Percentiles rank a stretch among this genome's conserved stretches.
These are phyloP conservation scores for Coemansia sp. DNA, from an alignment of 192 early-diverging fungal genomes.

Conservation along the genomic window DNA sequence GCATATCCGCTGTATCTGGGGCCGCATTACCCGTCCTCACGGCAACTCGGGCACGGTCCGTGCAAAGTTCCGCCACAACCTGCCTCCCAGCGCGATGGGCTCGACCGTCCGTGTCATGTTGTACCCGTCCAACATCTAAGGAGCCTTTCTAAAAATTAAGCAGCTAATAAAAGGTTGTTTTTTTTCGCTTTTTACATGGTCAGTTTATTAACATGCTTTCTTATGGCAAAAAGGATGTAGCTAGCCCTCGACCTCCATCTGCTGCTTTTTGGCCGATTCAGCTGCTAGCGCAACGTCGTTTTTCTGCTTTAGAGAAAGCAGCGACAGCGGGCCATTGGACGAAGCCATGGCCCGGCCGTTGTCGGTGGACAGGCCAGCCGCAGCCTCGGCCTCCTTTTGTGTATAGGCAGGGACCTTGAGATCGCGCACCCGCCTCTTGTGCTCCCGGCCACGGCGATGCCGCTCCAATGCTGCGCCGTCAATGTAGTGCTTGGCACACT, in stretches of 20 bases:
- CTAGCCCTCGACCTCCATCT: constrained; percentile 19
- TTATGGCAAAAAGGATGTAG: neutral
- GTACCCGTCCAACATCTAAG: constrained; percentile 85
- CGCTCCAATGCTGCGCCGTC: constrained; percentile 57
- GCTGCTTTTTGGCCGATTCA: constrained; percentile 5
- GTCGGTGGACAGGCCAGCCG: constrained; percentile 60
- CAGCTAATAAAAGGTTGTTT: neutral
- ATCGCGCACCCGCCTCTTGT: constrained; percentile 82
- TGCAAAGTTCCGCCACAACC: constrained; percentile 96
- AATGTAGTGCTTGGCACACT: constrained; percentile 75
- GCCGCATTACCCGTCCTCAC: constrained; percentile 90
- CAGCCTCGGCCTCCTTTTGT: constrained; percentile 82
- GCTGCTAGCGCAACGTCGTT: constrained; percentile 18
- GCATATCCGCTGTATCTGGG: constrained; percentile 97
- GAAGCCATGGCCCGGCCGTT: constrained; percentile 45
- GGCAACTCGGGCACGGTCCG: constrained; percentile 95
- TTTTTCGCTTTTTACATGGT: neutral
- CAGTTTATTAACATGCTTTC: no score
- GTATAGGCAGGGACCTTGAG: constrained; percentile 81
- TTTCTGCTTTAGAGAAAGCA: constrained; percentile 31
- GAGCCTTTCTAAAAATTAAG: constrained; percentile 5
- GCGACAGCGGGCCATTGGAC: constrained; percentile 25
- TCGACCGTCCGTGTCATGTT: constrained; percentile 91
- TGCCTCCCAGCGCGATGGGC: constrained; percentile 93
- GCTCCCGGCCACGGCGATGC: constrained; percentile 77